These are phyloP conservation scores for Talaromyces verruculosus DNA, from an alignment of 2,329 filamentous ascomycete species.

Conservation along the genomic window DNA sequence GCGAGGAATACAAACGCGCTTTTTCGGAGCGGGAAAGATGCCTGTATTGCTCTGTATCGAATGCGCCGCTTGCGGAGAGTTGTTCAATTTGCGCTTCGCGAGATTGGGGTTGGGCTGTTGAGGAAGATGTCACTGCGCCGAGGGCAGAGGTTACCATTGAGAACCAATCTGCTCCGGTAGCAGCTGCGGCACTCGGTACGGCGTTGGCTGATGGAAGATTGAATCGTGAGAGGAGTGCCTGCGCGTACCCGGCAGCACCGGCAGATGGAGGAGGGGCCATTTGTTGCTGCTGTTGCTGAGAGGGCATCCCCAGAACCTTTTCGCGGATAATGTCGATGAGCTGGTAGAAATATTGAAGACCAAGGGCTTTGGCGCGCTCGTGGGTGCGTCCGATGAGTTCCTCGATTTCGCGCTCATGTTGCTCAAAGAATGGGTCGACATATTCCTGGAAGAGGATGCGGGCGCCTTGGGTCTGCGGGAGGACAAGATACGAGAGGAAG, in stretches of 20 bases:
- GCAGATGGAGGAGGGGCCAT: slow-evolving; percentile 42
- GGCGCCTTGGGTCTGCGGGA: slow-evolving; percentile 96
- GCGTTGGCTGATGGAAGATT: slow-evolving; percentile 65
- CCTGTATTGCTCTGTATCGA: slow-evolving; percentile 70
- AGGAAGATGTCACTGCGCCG: slow-evolving; percentile 55
- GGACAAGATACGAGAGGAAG: slow-evolving; percentile 88
- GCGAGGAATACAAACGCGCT: slow-evolving; percentile 71
- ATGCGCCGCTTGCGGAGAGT: slow-evolving; percentile 57
- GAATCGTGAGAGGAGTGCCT: slow-evolving; percentile 80
- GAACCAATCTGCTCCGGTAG: slow-evolving; percentile 63
- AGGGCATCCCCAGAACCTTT: slow-evolving; percentile 74
- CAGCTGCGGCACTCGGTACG: slow-evolving; percentile 45
- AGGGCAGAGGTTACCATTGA: slow-evolving; percentile 74
- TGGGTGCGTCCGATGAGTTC: slow-evolving; percentile 81
- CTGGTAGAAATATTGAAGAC: slow-evolving; percentile 71
- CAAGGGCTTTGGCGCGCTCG: slow-evolving; percentile 72
- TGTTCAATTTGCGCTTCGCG: slow-evolving; percentile 48
- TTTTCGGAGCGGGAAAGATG: slow-evolving; percentile 62
- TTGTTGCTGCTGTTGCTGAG: slow-evolving; percentile 52
- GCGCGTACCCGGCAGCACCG: slow-evolving; percentile 62
- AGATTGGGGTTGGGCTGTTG: slow-evolving; percentile 30
- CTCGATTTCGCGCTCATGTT: slow-evolving; percentile 88
- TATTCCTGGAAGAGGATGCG: slow-evolving; percentile 80
- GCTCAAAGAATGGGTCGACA: slow-evolving; percentile 81
- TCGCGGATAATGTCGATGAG: slow-evolving; percentile 71